Evolutionary conservation across 345 rosid genomes (phyloP), one percentile per base, ranked within the genome.

Genomic region (Cardamine occulta): DNA sequence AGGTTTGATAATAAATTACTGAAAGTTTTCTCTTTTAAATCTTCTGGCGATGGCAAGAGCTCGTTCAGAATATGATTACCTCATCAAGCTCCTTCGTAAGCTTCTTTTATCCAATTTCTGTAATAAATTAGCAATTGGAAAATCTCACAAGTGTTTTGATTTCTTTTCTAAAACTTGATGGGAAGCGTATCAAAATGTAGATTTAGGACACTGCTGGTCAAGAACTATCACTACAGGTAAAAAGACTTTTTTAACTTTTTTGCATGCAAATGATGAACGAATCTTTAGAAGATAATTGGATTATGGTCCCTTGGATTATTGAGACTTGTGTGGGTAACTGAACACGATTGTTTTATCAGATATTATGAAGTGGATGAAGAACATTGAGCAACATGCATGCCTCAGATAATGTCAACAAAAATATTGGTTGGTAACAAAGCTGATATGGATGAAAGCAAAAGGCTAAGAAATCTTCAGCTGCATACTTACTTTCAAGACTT

Each of bases 361-460:
- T 70, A 95, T 95, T 55, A 89, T 88, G 84, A 95, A 92, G 81
- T 95, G 99, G 99, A 95, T 92, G 83, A 96, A 93, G 86, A 92
- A 92, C 79, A 92, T 95, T 28, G 99, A 95, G 70, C 98, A 92
- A 48, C 97, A 95, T 85, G 23, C 23, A 21, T 21, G 97, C 97
- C 51, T 90, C 99, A 13, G 97, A 95, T 78, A 92, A 92, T 77
- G 97, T 95, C 61, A 92, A 88, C 89, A 92, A 87, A 87, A 82
- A 85, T 92, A 55, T 82, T 95, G 80, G 96, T 95, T 7, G 99
- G 98, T 14, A 95, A 95, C 89, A 95, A 95, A 85, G 99, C 99
- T 70, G 99, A 95, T 79, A 95, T 95, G 97, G 97, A 92, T 68
- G 98, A 95, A 78, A 92, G 96, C 90, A 95, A 90, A 86, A 85